Evolutionary conservation across 2,329 filamentous ascomycete genomes (phyloP).

Genomic region (Aureobasidium leucospermi): DNA sequence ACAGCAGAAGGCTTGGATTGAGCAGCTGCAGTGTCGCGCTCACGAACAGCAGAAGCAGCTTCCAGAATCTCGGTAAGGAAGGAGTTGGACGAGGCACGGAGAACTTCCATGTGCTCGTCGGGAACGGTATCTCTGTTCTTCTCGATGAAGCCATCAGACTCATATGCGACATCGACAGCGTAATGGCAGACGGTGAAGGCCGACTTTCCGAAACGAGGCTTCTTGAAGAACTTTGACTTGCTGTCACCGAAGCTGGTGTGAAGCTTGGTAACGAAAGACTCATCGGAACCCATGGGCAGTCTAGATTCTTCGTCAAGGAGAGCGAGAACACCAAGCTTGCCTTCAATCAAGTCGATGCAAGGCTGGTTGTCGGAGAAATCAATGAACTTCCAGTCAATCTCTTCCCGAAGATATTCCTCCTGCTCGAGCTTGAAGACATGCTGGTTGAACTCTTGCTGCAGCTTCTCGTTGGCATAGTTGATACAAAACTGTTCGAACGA

Average conservation of each 20-base stretch:
- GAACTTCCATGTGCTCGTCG: constrained; percentile 93
- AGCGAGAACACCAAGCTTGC: constrained; percentile 86
- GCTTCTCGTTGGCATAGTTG: constrained; percentile 98
- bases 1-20: constrained; percentile 59
- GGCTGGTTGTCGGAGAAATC: constrained; percentile 99
- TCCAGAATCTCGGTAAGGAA: constrained; percentile 82
- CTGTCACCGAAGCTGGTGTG: constrained; percentile 86
- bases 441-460: constrained; percentile 98
- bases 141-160: constrained; percentile 98
- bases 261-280: constrained; percentile 92
- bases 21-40: constrained; percentile 65
- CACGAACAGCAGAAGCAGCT: constrained; percentile 76
- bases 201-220: constrained; percentile 94
- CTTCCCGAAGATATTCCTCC: constrained; percentile 89
- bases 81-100: constrained; percentile 72
- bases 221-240: constrained; percentile 98
- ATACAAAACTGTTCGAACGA: constrained; percentile 99
- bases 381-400: constrained; percentile 99
- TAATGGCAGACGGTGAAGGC: constrained; percentile 98
- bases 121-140: constrained; percentile 99
- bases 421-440: constrained; percentile 99
- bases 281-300: constrained; percentile 92
- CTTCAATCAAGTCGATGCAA: constrained; percentile 96
- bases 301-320: constrained; percentile 94
- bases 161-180: constrained; percentile 94